Percentiles rank a stretch among this genome's conserved stretches.
phyloP scores from a whole-genome alignment of 306 rosid genomes.

The Acacia crassicarpa region DNA sequence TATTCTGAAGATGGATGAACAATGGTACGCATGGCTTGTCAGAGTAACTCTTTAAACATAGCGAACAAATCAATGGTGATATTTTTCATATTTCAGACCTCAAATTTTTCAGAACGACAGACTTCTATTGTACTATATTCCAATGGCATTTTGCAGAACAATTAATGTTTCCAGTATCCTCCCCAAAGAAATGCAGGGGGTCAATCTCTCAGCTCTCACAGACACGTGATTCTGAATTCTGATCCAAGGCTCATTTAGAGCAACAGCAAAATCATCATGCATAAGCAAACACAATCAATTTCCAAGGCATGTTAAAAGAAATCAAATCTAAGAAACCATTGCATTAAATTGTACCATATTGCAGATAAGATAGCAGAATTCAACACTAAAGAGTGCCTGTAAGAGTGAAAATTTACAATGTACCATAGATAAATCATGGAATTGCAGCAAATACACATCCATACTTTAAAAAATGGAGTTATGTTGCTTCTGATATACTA shows the following conservation, averaged over 20 bases:
- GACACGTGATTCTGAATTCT: neutral
- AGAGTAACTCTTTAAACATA: neutral
- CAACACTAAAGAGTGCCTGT: neutral
- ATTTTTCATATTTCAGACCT: slow-evolving; percentile 5
- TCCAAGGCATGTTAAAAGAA: neutral
- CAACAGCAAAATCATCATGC: neutral
- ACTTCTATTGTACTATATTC: neutral
- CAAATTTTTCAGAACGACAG: neutral
- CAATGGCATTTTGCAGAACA: neutral
- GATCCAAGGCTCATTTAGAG: neutral
- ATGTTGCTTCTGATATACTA: neutral
- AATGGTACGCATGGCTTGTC: neutral
- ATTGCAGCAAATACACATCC: neutral
- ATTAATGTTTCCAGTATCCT: neutral
- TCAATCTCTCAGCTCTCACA: neutral
- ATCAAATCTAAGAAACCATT: neutral
- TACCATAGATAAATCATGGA: neutral
- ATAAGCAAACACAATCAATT: neutral
- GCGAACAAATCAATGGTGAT: neutral
- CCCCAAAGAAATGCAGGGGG: neutral
- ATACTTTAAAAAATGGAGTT: neutral
- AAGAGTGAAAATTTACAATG: neutral
- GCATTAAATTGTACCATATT: neutral
- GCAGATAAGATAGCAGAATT: neutral
- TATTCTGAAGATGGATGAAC: neutral